A percentile compares a stretch with the other conserved stretches of the same genome.
Conservation (phyloP, 140 eudicot genomes). For the Eryngium alpinum region DNA sequence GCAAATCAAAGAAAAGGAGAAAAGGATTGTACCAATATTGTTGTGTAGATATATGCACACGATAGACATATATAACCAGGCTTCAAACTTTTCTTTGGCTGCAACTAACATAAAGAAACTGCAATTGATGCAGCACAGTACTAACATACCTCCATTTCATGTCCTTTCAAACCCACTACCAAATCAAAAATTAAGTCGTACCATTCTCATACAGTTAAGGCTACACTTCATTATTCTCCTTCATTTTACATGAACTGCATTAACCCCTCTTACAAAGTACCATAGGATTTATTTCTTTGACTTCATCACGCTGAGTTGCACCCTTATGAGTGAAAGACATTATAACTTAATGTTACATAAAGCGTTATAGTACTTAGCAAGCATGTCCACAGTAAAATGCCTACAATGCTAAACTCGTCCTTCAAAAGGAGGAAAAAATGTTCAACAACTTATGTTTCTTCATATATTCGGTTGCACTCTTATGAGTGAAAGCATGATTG, state of each 20-base stretch:
- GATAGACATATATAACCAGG: background rate
- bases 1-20: background rate
- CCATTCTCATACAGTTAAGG: background rate
- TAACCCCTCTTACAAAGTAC: background rate
- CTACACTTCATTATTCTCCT: background rate
- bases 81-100: background rate
- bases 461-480: background rate
- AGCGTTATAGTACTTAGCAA: background rate
- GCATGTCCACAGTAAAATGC: background rate
- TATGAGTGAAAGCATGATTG: slow-evolving; percentile 8
- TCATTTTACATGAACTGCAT: background rate
- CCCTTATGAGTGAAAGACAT: background rate
- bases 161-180: too few relatives aligned
- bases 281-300: background rate
- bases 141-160: background rate
- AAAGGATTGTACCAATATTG: background rate
- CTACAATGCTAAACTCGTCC: background rate
- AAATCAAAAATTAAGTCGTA: background rate
- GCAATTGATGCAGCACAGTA: background rate
- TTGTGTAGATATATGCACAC: background rate
- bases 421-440: background rate
- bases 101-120: background rate
- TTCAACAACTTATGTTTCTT: background rate
- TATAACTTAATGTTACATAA: background rate
- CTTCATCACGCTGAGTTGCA: background rate